These are phyloP conservation scores for Colletotrichum gigasporum DNA, from an alignment of 2,329 filamentous ascomycete species.

Conservation along the genomic window DNA sequence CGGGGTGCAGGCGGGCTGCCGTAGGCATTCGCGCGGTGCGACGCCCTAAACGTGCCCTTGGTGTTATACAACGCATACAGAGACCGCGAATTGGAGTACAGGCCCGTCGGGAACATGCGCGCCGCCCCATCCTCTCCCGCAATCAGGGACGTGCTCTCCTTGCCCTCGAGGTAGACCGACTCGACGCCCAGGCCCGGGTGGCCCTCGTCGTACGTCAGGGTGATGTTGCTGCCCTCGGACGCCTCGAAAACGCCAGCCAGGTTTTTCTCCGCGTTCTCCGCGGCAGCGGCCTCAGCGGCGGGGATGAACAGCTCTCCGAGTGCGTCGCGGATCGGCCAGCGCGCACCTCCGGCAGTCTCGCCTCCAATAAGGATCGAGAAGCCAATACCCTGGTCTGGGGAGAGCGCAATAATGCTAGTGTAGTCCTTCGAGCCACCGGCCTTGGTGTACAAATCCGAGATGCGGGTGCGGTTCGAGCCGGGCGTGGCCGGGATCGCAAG, in stretches of 20 bases:
- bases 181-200: constrained; percentile 3
- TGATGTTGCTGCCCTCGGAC: neutral
- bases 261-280: constrained; percentile 30
- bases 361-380: constrained; percentile 38
- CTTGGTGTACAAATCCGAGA: constrained; percentile 40
- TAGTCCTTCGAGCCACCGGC: constrained; percentile 40
- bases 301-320: constrained; percentile 33
- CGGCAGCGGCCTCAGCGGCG: constrained; percentile 34
- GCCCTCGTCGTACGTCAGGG: neutral
- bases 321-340: constrained; percentile 32
- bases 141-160: no score
- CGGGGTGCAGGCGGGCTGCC: no score
- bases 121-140: no score
- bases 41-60: neutral
- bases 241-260: constrained; percentile 33
- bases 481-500: constrained; percentile 28
- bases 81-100: neutral
- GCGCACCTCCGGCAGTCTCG: constrained; percentile 33
- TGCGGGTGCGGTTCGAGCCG: constrained; percentile 36
- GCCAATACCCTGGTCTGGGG: constrained; percentile 35
- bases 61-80: neutral
- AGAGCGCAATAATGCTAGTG: constrained; percentile 31
- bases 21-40: no score
- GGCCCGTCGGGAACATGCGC: neutral
- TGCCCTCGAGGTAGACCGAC: neutral